A percentile compares a stretch with the other conserved stretches of the same genome.
Evolutionary conservation across 2,329 filamentous ascomycete species (phyloP).

Genomic region (Zymoseptoria passerinii): DNA sequence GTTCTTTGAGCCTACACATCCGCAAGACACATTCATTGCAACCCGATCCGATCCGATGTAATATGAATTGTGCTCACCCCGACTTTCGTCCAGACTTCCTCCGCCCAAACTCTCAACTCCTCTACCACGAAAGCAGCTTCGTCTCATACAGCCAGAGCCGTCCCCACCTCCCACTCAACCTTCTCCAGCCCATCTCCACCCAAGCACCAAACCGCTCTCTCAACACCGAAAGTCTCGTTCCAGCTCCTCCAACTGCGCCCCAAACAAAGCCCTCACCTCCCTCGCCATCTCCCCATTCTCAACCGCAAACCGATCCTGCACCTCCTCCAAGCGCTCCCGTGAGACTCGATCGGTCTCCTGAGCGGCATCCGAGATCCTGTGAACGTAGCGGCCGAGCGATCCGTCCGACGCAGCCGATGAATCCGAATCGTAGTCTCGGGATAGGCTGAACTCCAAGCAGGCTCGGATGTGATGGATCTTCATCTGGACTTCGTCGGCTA

Average conservation of each 20-base stretch:
- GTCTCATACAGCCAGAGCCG: too few relatives aligned
- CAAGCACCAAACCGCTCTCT: neutral
- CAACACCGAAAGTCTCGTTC: neutral
- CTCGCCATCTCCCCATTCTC: neutral
- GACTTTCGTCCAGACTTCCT: too few relatives aligned
- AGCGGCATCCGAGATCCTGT: neutral
- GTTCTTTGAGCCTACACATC: too few relatives aligned
- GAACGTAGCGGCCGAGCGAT: neutral
- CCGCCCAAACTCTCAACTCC: too few relatives aligned
- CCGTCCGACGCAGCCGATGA: neutral
- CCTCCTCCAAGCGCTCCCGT: neutral
- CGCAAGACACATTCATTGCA: too few relatives aligned
- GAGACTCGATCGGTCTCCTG: neutral
- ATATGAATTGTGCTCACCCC: too few relatives aligned
- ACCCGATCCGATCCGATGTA: too few relatives aligned
- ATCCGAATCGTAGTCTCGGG: neutral
- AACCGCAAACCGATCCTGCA: neutral
- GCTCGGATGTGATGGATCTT: neutral
- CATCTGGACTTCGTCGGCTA: neutral
- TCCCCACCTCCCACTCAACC: neutral
- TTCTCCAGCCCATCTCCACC: neutral
- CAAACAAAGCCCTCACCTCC: neutral
- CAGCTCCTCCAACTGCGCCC: neutral
- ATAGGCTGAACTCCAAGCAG: neutral
- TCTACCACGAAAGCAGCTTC: too few relatives aligned